phyloP scores from a whole-genome alignment of 257 asterid species.

The Solanum paucissectum region DNA sequence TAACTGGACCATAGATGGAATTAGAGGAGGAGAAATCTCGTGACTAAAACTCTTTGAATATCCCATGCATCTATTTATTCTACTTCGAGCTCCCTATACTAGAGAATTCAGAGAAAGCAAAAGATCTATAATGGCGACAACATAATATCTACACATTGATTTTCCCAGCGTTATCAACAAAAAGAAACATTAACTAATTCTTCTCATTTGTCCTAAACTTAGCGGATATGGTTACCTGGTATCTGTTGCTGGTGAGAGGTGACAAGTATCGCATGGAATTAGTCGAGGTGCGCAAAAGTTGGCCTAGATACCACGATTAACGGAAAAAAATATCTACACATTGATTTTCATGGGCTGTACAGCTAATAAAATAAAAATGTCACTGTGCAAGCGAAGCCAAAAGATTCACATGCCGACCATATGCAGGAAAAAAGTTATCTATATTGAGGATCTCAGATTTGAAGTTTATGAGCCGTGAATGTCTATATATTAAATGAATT shows the following conservation, averaged over 20 bases:
- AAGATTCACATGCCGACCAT: not conserved
- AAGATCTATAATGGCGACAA: not conserved
- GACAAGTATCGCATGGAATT: too few relatives aligned
- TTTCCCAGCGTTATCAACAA: not conserved
- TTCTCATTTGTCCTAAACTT: too few relatives aligned
- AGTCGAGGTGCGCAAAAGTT: not conserved
- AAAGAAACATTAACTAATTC: too few relatives aligned
- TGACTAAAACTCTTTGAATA: not conserved
- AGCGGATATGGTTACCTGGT: fast-evolving
- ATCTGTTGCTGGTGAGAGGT: not conserved
- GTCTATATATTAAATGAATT: not conserved
- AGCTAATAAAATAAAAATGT: constrained; percentile 11
- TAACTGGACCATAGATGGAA: not conserved
- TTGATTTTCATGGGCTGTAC: not conserved
- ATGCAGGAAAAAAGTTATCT: not conserved
- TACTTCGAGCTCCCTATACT: not conserved
- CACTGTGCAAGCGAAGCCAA: not conserved
- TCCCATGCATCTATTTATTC: not conserved
- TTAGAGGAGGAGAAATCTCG: not conserved
- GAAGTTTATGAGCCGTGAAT: not conserved
- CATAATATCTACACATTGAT: not conserved
- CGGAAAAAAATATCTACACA: not conserved
- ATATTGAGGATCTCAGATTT: not conserved
- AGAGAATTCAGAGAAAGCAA: not conserved
- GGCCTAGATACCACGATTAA: too few relatives aligned